Evolutionary conservation across 306 rosid genomes (phyloP).

Genomic region (Luffa aegyptiaca): DNA sequence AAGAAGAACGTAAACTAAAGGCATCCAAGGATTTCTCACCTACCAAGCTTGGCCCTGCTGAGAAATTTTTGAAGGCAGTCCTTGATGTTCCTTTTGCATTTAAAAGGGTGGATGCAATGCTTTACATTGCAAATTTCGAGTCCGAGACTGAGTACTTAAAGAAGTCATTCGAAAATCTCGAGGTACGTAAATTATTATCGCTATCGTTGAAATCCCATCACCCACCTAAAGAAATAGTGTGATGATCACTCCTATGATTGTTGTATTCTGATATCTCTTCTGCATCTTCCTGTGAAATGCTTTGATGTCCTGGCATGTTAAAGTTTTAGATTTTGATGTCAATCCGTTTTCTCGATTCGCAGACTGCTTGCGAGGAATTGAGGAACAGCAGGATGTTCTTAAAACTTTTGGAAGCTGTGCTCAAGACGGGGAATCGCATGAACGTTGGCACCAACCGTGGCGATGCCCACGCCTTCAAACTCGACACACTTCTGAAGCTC

Average conservation of each 20-base stretch:
- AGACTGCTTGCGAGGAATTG: slow-evolving; percentile 90
- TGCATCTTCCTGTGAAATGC: neutral
- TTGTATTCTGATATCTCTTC: neutral
- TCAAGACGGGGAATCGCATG: slow-evolving; percentile 96
- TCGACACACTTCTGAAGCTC: slow-evolving; percentile 94
- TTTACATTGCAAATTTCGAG: slow-evolving; percentile 79
- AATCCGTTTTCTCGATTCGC: neutral
- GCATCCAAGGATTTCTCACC: slow-evolving; percentile 71
- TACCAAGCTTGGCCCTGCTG: slow-evolving; percentile 80
- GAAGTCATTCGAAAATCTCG: slow-evolving; percentile 67
- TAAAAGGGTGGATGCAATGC: slow-evolving; percentile 89
- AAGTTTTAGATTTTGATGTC: neutral
- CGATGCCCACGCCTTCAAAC: slow-evolving; percentile 95
- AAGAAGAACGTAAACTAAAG: slow-evolving; percentile 84
- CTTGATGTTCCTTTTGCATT: slow-evolving; percentile 93
- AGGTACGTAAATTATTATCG: slow-evolving; percentile 29
- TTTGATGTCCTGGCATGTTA: neutral
- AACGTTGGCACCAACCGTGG: slow-evolving; percentile 97
- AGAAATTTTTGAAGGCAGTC: slow-evolving; percentile 82
- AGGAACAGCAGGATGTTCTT: slow-evolving; percentile 86
- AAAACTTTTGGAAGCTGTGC: slow-evolving; percentile 92
- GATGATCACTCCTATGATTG: neutral
- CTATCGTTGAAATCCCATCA: neutral
- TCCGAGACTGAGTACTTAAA: slow-evolving; percentile 81
- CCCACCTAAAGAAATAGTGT: neutral